Base-by-base conservation (phyloP, 345 rosid genomes). In the Theobroma cacao region DNA sequence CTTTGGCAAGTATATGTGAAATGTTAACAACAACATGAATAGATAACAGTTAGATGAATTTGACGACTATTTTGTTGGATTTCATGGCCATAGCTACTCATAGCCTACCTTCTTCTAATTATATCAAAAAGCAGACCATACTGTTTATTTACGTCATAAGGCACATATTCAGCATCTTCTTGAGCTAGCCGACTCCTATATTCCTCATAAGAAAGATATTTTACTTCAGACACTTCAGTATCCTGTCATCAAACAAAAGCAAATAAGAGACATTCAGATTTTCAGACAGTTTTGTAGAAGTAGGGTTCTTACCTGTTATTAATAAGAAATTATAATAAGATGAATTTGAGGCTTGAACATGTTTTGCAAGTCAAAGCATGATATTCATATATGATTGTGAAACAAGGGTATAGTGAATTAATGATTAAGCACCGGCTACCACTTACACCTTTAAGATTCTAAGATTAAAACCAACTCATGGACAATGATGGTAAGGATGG, bases 201-300 rank as follows among this genome's bases (percentile, higher is more conserved):
- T 56, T 95, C 94, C 75, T 80, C 88, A 70, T 77, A 86, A 63
- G 86, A 81, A 64, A 93, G 71, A 85, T 93, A 93, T 79, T 93
- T 93, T 31, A 95, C 96, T 76, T 90, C 94, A 78, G 99, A 91
- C 77, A 95, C 99, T 86, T 95, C 98, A 52, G 89, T 81, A 85
- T 86, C 89, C 99, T 95, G 68, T n/a, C 20, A 83, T 5, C 20
- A 53, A 50, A n/a, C 28, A 72, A 79, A 68, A 59, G 28, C 43
- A 82, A 18, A 82, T 63, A 56, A 65, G 18, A 65, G 47, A 64
- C 56, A 72, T 62, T 72, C 75, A 78, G 76, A 65, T 76, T 84
- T 38, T 78, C 6, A 60, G 31, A 48, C 15, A 53, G 41, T 52
- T 56, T 43, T 71, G 26, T 64, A 31, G 24, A 50, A 17, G 64